Evolutionary conservation across 202 grass and related monocot genomes (phyloP).

Genomic region (Schoenoplectus tabernaemontani): DNA sequence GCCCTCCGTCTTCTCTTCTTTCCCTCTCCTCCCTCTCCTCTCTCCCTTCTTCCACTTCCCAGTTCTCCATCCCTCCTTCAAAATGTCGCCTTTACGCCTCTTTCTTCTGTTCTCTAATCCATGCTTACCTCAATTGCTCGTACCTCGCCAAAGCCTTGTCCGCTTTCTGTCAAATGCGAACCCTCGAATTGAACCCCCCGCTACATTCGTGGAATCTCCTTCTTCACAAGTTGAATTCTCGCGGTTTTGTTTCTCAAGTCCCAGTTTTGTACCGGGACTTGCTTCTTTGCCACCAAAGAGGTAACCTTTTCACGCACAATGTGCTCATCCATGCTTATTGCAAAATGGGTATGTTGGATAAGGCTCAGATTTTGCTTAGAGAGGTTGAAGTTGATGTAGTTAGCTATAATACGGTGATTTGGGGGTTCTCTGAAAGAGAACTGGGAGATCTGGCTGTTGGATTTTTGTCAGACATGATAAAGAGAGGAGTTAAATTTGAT

Average conservation of each 20-base stretch:
- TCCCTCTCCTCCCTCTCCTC: neutral
- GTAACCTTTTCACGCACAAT: constrained; percentile 46
- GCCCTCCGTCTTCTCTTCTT: neutral
- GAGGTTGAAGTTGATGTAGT: constrained; percentile 27
- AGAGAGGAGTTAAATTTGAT: constrained; percentile 60
- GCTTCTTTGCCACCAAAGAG: constrained; percentile 22
- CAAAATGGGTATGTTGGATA: constrained; percentile 49
- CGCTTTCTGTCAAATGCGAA: constrained; percentile 33
- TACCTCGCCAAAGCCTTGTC: constrained; percentile 35
- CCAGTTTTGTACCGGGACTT: constrained; percentile 38
- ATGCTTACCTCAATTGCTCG: constrained; percentile 52
- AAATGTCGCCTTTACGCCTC: constrained; percentile 36
- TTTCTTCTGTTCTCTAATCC: constrained; percentile 62
- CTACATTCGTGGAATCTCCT: constrained; percentile 45
- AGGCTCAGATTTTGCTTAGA: constrained; percentile 36
- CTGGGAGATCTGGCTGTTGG: constrained; percentile 26
- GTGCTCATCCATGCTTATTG: constrained; percentile 62
- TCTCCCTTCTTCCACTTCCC: constrained; percentile 1
- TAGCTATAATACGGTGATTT: constrained; percentile 61
- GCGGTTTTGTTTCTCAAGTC: constrained; percentile 46
- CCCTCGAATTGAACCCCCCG: constrained; percentile 19
- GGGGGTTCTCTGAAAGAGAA: constrained; percentile 43
- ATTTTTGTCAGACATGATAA: constrained; percentile 68
- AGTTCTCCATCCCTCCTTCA: constrained; percentile 4
- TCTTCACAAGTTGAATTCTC: constrained; percentile 49